Conservation (phyloP, 441 rosid species). For the Euphorbia celastroides region DNA sequence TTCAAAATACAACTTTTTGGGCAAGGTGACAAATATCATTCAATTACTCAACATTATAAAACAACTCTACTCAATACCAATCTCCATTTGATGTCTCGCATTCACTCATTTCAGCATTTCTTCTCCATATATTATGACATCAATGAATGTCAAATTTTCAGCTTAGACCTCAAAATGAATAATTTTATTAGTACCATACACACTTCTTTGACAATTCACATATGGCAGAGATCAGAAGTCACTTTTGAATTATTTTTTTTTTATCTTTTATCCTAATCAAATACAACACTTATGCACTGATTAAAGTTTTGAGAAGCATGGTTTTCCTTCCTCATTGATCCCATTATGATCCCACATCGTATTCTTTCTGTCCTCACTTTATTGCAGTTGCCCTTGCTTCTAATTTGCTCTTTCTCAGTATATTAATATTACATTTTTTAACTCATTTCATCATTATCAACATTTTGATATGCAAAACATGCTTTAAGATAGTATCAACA, state of each 20-base stretch:
- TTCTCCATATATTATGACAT: background rate
- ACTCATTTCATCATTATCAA: conserved; percentile 2
- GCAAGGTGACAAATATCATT: background rate
- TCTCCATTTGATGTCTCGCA: conserved; percentile 7
- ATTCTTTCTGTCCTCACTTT: background rate
- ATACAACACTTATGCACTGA: conserved; percentile 1
- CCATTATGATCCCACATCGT: conserved; percentile 2
- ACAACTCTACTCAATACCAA: conserved; percentile 9
- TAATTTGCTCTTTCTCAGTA: conserved; percentile 11
- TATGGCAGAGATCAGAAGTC: background rate
- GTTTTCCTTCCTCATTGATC: background rate
- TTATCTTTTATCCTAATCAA: background rate
- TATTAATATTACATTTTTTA: background rate
- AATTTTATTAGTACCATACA: background rate
- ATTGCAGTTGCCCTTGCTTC: conserved; percentile 4
- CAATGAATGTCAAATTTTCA: conserved; percentile 5
- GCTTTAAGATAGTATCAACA: no score
- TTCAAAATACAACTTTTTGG: conserved; percentile 8
- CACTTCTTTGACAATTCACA: conserved; percentile 5
- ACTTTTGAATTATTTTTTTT: background rate
- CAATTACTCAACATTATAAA: conserved; percentile 10
- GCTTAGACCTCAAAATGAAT: background rate
- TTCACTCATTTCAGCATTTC: conserved; percentile 15
- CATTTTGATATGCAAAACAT: no score
- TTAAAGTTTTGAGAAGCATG: conserved; percentile 16